A percentile compares a stretch with the other conserved stretches of the same genome.
Conservation (phyloP, 257 asterid species). For the Solanum rostratum region DNA sequence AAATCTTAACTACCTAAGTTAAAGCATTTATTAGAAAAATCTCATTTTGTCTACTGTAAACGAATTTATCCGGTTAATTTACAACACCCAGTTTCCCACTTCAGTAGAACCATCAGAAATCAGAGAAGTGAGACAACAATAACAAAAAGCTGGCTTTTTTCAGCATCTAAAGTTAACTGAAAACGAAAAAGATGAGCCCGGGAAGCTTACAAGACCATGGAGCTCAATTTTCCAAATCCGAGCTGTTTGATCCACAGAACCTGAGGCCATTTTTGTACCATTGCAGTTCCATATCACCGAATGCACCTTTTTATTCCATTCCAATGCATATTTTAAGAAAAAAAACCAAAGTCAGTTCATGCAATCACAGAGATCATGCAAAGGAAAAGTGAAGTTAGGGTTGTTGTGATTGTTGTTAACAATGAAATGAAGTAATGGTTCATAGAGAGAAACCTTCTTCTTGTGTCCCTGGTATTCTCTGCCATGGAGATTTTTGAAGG, state of each 20-base stretch:
- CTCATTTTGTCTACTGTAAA: not conserved
- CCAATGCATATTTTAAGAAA: not conserved
- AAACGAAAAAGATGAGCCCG: not conserved
- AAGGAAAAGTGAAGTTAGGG: not conserved
- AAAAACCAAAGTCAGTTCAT: not conserved
- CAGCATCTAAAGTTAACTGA: not conserved
- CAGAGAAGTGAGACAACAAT: not conserved
- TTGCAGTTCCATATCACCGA: conserved; percentile 96
- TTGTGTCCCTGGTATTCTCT: conserved; percentile 96
- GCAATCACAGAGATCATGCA: not conserved
- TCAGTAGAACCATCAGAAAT: not conserved
- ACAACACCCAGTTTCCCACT: not conserved
- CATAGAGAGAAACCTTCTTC: conserved; percentile 53
- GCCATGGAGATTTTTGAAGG: conserved; percentile 77
- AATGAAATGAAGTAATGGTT: not conserved
- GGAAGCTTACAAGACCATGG: conserved; percentile 63
- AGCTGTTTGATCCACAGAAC: conserved; percentile 98
- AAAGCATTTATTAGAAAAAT: not conserved
- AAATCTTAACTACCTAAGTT: not conserved
- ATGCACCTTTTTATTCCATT: conserved; percentile 48
- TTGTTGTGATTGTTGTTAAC: not conserved
- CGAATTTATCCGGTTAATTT: not conserved
- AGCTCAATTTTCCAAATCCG: conserved; percentile 89
- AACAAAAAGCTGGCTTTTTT: not conserved
- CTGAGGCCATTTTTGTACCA: conserved; percentile 92